phyloP scores from a whole-genome alignment of 2,329 filamentous ascomycete species.

The Fonsecaea monophora region DNA sequence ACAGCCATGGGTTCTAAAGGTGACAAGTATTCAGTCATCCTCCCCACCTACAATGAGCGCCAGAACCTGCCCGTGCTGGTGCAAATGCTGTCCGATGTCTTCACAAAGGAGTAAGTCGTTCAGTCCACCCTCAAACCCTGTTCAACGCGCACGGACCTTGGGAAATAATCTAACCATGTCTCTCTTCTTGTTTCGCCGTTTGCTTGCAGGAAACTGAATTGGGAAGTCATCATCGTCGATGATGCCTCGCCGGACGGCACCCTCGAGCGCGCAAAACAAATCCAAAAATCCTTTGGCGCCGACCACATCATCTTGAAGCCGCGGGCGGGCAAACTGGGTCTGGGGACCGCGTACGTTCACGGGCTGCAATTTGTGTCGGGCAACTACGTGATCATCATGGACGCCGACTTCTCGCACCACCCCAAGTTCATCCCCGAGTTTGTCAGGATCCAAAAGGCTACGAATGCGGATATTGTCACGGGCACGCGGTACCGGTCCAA shows the following conservation, averaged over 20 bases:
- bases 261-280: slow-evolving; percentile 85
- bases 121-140: no score
- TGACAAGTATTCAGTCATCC: slow-evolving; percentile 94
- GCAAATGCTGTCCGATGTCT: slow-evolving; percentile 91
- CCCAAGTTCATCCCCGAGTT: slow-evolving; percentile 98
- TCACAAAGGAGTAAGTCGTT: slow-evolving; percentile 76
- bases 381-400: slow-evolving; percentile 99
- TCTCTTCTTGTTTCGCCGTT: not conserved
- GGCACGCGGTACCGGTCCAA: slow-evolving; percentile 87
- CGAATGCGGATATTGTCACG: slow-evolving; percentile 93
- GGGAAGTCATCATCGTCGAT: slow-evolving; percentile 98
- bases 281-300: slow-evolving; percentile 79
- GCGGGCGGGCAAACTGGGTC: slow-evolving; percentile 92
- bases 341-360: slow-evolving; percentile 95
- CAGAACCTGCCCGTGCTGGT: slow-evolving; percentile 94
- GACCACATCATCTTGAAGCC: slow-evolving; percentile 82
- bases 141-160: not conserved
- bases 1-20: slow-evolving; percentile 45
- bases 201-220: slow-evolving; percentile 78
- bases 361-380: slow-evolving; percentile 87
- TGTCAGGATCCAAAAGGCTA: slow-evolving; percentile 78
- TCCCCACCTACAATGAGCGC: slow-evolving; percentile 98
- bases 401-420: slow-evolving; percentile 98
- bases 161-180: not conserved
- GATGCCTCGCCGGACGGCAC: slow-evolving; percentile 97